Evolutionary conservation across 192 early-diverging fungal species (phyloP), one percentile per base, ranked within the genome.

Genomic region (Pilaira anomala): DNA sequence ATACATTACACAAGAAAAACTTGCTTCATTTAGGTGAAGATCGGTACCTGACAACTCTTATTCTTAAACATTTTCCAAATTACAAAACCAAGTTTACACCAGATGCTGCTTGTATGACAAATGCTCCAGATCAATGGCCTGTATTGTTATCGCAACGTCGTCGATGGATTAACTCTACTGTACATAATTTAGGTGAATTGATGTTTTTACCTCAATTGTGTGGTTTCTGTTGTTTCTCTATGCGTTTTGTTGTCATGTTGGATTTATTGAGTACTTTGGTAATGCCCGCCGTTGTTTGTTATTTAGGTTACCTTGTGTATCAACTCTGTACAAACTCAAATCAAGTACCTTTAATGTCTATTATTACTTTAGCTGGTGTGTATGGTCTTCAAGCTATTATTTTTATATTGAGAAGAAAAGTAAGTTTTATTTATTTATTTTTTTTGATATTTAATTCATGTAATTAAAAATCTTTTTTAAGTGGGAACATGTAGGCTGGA

Each of bases 101-200:
- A 3, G 92, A 96, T 50, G 97, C 97, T 9, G 83, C 89, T 64
- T 97, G 96, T 72, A 85, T 80, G 69, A 99, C 97, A 48, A 90
- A 83, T 59, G 97, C 91, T 8, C 97, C 97, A 4, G 97, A 98
- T 67, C 86, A 85, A 65, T 96, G 94, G 88, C 80, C 83, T 28
- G 91, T 99, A 13, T 72, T 99, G 51, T 72, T 99, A 29, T 99
- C 97, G 9, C 97, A 99, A 72, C 88, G 97, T 63, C 92, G 97
- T 74, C 89, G 97, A 62, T 99, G 97, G 97, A 99, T 99, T 69
- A 99, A 99, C 80, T 97, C 95, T 33, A 99, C 97, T 9, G 90
- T 99, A 8, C 97, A 99, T 80, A 99, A 99, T 73, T 80, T 98
- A 67, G 84, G 97, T 55, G 97, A 99, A 72, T 78, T 99, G 36